Conservation (phyloP, 352 stramenopile genomes). For the Albugo candida region DNA sequence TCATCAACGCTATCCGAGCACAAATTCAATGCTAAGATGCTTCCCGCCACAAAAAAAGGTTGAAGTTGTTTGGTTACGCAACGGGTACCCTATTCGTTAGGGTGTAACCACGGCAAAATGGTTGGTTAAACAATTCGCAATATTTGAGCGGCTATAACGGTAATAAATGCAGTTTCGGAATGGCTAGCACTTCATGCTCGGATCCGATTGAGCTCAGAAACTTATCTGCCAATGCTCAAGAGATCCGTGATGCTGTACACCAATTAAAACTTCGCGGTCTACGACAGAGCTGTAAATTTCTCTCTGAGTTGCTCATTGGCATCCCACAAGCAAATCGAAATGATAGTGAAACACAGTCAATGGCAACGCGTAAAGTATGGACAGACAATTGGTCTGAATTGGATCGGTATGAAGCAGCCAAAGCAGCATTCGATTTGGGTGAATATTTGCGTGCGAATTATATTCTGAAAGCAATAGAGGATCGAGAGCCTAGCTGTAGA, state of each 20-base stretch:
- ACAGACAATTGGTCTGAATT: constrained; percentile 1
- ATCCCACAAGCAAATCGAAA: constrained; percentile 20
- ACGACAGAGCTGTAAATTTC: constrained; percentile 48
- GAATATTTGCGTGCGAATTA: constrained; percentile 63
- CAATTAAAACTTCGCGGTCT: constrained; percentile 35
- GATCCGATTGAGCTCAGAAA: too few species aligned
- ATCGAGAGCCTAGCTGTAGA: neutral
- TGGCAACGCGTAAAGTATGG: constrained; percentile 1
- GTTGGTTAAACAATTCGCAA: too few species aligned
- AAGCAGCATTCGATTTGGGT: constrained; percentile 38
- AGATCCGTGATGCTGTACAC: constrained; percentile 7
- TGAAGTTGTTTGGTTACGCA: too few species aligned
- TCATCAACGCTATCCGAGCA: constrained; percentile 14
- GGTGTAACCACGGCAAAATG: too few species aligned
- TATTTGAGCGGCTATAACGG: too few species aligned
- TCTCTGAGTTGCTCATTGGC: constrained; percentile 52
- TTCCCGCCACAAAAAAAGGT: too few species aligned
- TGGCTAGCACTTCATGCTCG: too few species aligned
- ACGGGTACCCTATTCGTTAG: too few species aligned
- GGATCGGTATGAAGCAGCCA: constrained; percentile 39
- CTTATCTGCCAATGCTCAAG: neutral
- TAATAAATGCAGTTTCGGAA: too few species aligned
- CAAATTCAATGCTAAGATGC: too few species aligned
- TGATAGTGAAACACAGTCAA: constrained; percentile 5
- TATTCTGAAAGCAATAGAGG: constrained; percentile 14